These are phyloP conservation scores for Sporothrix globosa DNA, from an alignment of 2,329 filamentous ascomycete species.

Conservation along the genomic window DNA sequence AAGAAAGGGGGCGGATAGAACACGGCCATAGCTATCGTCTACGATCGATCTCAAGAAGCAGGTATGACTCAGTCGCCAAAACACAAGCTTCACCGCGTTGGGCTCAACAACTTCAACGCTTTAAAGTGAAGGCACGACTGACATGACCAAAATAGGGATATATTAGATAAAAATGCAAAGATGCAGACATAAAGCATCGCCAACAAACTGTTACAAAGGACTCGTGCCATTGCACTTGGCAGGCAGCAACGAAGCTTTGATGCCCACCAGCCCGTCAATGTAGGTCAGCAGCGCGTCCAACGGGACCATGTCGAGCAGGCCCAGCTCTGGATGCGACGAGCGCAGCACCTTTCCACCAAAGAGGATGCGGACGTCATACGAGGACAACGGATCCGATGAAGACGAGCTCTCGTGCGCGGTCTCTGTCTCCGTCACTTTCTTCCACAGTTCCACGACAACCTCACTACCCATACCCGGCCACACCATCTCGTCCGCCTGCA, in stretches of 20 bases:
- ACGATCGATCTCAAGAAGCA: no score
- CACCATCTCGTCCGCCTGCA: slow-evolving; percentile 76
- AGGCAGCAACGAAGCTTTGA: slow-evolving; percentile 46
- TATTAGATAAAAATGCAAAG: not conserved
- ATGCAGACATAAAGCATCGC: not conserved
- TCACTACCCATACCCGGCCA: slow-evolving; percentile 85
- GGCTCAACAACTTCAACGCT: not conserved
- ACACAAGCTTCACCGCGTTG: not conserved
- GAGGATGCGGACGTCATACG: slow-evolving; percentile 66
- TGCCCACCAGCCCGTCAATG: slow-evolving; percentile 70
- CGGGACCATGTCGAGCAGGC: slow-evolving; percentile 70
- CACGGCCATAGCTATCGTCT: no score
- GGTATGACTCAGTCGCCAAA: no score
- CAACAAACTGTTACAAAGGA: slow-evolving; percentile 17
- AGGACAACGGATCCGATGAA: slow-evolving; percentile 29
- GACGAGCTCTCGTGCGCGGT: not conserved
- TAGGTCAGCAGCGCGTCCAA: slow-evolving; percentile 67
- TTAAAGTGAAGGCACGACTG: not conserved
- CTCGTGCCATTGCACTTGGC: slow-evolving; percentile 37
- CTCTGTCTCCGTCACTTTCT: slow-evolving; percentile 40
- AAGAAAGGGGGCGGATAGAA: no score
- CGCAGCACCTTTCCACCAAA: slow-evolving; percentile 69
- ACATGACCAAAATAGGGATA: not conserved
- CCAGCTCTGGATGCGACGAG: slow-evolving; percentile 71
- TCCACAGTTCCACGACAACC: slow-evolving; percentile 74